Base-by-base conservation (phyloP, 495 filamentous ascomycete species). In the Penicillium diatomitis region DNA sequence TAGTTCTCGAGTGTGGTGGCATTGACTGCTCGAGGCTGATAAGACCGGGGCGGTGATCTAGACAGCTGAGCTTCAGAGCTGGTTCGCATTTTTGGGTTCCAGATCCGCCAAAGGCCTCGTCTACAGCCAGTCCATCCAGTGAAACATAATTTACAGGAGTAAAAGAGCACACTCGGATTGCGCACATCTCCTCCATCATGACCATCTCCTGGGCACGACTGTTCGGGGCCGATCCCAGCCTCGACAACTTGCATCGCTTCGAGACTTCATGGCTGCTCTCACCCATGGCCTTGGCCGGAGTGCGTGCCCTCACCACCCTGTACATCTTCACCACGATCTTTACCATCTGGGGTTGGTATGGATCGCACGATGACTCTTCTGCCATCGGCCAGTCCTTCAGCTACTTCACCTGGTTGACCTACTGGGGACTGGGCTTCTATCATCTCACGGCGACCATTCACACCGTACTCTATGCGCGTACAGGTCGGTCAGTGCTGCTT, bases 401-500 rank as follows among this genome's bases (percentile, higher is more conserved):
- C 53, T 94, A 77, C 76, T 94, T 94, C 72, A 94, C 88, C 38
- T 75, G 77, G 60, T 64, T 86, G 43, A 85, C 82, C 4, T 90
- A 85, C 71, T 91, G 86, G 85, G 85, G 86, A 0, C 56, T 90
- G 20, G 82, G 73, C 12, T 91, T 90, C 69, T 94, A 92, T 71
- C 83, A 83, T 63, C 68, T 79, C 11, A 66, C 82, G 48, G 67
- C 80, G 0, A 68, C 79, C 4, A 41, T 79, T 20, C 88, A 94
- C 68, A 87, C 84, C 0, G 69, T 80, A 43, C 70, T 67, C 41
- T 90, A 89, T 67, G 77, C 77, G 20, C 65, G 69, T 28, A 70
- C 63, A 8, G 79, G 79, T 3, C 72, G 74, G 39, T 64, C 65
- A 5, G 64, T 84, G 3, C 71, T 85, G 4, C 74, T 86, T 35